Conservation (phyloP, 768 basidiomycete genomes). For the Serendipita sp. region DNA sequence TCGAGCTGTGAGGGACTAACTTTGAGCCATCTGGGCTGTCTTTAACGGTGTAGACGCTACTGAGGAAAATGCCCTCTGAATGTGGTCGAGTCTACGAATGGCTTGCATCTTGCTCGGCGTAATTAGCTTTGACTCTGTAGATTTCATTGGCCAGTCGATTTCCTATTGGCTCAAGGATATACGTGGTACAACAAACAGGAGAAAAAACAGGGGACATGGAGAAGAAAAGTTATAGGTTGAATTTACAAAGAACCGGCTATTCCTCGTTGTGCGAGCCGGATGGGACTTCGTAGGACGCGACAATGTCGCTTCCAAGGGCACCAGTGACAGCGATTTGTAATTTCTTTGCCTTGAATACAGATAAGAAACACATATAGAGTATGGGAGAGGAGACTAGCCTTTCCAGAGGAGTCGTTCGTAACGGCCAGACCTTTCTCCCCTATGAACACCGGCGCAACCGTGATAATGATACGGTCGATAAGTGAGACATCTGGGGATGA, state of each 20-base stretch:
- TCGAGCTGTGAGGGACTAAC: not conserved
- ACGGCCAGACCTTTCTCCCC: not conserved
- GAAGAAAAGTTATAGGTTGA: not conserved
- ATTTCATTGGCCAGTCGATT: not conserved
- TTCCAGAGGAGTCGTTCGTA: not conserved
- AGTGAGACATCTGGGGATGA: slow-evolving; percentile 33
- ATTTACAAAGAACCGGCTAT: not conserved
- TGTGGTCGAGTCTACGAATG: not conserved
- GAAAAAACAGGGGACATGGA: not conserved
- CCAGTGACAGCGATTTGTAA: not conserved
- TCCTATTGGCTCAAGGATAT: not conserved
- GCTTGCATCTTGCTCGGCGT: not conserved
- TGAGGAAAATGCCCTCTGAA: not conserved
- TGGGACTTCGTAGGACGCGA: not conserved
- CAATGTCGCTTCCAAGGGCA: not conserved
- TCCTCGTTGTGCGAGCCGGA: not conserved
- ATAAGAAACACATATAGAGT: not conserved
- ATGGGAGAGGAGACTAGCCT: not conserved
- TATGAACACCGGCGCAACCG: slow-evolving; percentile 46
- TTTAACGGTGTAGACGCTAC: not conserved
- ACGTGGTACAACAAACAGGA: not conserved
- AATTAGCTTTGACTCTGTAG: not conserved
- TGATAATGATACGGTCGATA: slow-evolving; percentile 44
- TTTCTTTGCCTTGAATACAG: not conserved
- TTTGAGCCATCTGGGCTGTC: not conserved